A percentile compares a stretch with the other conserved stretches of the same genome.
Conservation (phyloP, 169 alveolate genomes). For the Plasmodium inui region DNA sequence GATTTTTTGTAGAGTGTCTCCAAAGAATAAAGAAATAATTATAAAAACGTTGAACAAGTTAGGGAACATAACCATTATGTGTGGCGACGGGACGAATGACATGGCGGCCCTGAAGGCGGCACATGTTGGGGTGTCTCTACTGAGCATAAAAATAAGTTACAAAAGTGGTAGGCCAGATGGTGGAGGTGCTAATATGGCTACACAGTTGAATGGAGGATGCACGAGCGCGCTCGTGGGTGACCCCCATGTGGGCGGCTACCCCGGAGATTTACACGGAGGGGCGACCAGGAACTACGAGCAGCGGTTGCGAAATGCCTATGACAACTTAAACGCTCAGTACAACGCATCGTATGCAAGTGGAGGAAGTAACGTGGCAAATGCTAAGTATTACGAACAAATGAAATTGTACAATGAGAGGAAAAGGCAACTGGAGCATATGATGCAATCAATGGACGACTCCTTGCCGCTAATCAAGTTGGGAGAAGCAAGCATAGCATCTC, state of each 20-base stretch:
- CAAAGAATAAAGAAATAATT: slow-evolving; percentile 93
- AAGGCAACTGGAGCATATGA: slow-evolving; percentile 41
- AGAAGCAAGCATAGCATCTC: slow-evolving; percentile 99
- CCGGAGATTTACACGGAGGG: slow-evolving; percentile 15
- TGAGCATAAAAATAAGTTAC: slow-evolving; percentile 85
- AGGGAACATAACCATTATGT: slow-evolving; percentile 93
- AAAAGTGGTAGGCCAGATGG: slow-evolving; percentile 65
- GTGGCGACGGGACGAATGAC: slow-evolving; percentile 99
- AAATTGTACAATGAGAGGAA: slow-evolving; percentile 55
- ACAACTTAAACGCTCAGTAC: slow-evolving; percentile 44
- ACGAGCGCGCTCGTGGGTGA: neutral
- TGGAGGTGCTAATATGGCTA: slow-evolving; percentile 63
- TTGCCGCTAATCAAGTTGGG: slow-evolving; percentile 92
- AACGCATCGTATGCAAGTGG: slow-evolving; percentile 28
- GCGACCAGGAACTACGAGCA: neutral
- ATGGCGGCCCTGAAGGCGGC: slow-evolving; percentile 99
- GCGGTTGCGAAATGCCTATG: slow-evolving; percentile 74
- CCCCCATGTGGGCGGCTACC: neutral
- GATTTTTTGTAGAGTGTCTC: slow-evolving; percentile 97
- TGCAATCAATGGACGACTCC: slow-evolving; percentile 86
- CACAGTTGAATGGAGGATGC: slow-evolving; percentile 34
- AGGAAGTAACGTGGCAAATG: slow-evolving; percentile 72
- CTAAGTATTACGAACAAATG: slow-evolving; percentile 56
- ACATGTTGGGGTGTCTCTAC: slow-evolving; percentile 96
- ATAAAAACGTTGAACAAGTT: slow-evolving; percentile 85